Conservation (phyloP, 768 basidiomycete species). For the Gelatoporia subvermispora region DNA sequence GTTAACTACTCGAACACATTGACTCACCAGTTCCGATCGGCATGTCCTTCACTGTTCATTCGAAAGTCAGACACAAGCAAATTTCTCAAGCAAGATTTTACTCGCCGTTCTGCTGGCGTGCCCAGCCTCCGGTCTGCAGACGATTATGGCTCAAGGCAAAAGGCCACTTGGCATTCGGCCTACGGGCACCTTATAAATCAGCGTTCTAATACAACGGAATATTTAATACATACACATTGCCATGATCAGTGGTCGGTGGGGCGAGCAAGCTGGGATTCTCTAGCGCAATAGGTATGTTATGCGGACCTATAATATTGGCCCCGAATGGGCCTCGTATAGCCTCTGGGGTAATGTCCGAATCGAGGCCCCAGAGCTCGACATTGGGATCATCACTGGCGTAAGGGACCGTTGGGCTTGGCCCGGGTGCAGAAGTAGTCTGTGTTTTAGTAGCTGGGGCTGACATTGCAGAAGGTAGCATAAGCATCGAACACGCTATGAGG, state of each 20-base stretch:
- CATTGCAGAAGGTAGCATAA: too few species aligned
- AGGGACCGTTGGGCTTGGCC: conserved; percentile 15
- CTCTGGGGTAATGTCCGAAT: conserved; percentile 25
- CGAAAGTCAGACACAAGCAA: conserved; percentile 15
- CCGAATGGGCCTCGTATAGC: conserved; percentile 44
- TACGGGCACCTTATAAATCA: conserved; percentile 10
- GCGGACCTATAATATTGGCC: conserved; percentile 46
- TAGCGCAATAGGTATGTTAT: conserved; percentile 49
- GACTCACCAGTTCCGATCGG: conserved; percentile 32
- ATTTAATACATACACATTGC: conserved; percentile 35
- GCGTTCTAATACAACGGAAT: neutral
- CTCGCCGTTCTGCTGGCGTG: conserved; percentile 55
- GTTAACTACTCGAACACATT: neutral
- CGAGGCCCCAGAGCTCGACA: conserved; percentile 13
- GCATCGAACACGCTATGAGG: too few species aligned
- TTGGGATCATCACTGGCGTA: conserved; percentile 20
- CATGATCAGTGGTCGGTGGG: conserved; percentile 60
- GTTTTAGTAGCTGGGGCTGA: too few species aligned
- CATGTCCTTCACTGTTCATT: conserved; percentile 30
- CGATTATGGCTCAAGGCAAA: conserved; percentile 58
- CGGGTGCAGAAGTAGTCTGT: conserved; percentile 7
- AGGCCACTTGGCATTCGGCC: conserved; percentile 57
- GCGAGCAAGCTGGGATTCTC: conserved; percentile 55
- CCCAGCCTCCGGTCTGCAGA: conserved; percentile 61
- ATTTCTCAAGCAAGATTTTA: neutral